These are phyloP conservation scores for Fagopyrum homotropicum DNA, from an alignment of 148 eudicot species.

Conservation along the genomic window DNA sequence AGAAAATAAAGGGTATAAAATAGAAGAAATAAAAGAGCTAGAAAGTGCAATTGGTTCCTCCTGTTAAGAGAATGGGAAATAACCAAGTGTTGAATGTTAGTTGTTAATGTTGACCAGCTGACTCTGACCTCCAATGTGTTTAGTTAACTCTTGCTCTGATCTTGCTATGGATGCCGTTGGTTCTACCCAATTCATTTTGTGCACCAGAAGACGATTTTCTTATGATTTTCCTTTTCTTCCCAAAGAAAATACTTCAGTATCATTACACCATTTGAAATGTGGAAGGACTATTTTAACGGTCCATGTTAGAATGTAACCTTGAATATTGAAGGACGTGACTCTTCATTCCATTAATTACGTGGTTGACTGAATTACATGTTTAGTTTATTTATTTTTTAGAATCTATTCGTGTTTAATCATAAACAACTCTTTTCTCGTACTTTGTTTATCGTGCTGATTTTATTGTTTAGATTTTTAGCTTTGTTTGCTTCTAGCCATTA, in stretches of 20 bases:
- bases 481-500: background rate
- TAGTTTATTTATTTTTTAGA: background rate
- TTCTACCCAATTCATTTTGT: background rate
- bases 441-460: background rate
- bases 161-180: background rate
- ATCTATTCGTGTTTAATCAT: background rate
- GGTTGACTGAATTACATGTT: background rate
- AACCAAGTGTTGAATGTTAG: no score
- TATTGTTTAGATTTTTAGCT: background rate
- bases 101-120: no score
- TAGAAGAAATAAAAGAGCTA: no score
- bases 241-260: background rate
- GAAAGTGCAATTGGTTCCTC: no score
- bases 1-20: background rate
- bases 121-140: no score
- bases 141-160: background rate
- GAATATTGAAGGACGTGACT: background rate
- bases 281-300: background rate
- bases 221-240: background rate
- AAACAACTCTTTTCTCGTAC: background rate
- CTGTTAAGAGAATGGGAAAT: no score
- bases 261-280: background rate
- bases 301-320: background rate
- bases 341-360: background rate
- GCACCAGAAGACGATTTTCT: background rate